Conservation (phyloP, 2,329 filamentous ascomycete species). For the Coleophoma eucalyptorum region DNA sequence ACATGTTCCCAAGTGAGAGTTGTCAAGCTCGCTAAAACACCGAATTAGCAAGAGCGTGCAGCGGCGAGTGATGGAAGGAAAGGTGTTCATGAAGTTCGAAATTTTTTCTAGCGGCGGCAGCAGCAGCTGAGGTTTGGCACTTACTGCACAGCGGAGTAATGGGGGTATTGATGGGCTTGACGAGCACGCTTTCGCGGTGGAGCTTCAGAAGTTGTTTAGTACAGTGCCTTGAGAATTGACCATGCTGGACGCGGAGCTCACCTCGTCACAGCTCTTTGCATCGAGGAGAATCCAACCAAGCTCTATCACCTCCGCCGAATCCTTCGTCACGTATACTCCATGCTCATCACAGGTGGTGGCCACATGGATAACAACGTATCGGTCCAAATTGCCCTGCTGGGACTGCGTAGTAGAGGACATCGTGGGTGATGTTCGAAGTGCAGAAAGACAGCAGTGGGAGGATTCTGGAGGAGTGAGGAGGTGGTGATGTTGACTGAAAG, state of each 20-base stretch:
- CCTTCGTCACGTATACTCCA: slow-evolving; percentile 98
- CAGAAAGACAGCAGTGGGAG: slow-evolving; percentile 57
- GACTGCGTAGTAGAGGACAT: slow-evolving; percentile 45
- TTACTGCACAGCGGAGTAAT: slow-evolving; percentile 98
- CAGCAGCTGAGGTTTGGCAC: slow-evolving; percentile 35
- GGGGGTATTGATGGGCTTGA: slow-evolving; percentile 97
- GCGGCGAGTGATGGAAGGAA: slow-evolving; percentile 12
- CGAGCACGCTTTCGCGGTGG: slow-evolving; percentile 90
- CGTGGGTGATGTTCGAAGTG: slow-evolving; percentile 62
- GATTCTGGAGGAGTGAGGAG: slow-evolving; percentile 48
- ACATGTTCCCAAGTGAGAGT: slow-evolving; percentile 99
- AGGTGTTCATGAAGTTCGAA: slow-evolving; percentile 1
- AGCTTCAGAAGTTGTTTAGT: slow-evolving; percentile 52
- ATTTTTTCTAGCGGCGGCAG: slow-evolving; percentile 5
- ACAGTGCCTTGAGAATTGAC: slow-evolving; percentile 4
- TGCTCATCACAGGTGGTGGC: slow-evolving; percentile 99
- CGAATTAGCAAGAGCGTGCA: slow-evolving; percentile 18
- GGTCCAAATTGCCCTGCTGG: slow-evolving; percentile 74
- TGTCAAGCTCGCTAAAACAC: slow-evolving; percentile 77
- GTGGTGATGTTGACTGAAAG: slow-evolving; percentile 72
- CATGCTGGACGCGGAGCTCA: slow-evolving; percentile 42
- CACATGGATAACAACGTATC: slow-evolving; percentile 97
- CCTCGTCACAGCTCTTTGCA: slow-evolving; percentile 88
- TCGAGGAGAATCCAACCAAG: slow-evolving; percentile 96
- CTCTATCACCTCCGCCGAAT: slow-evolving; percentile 98